Conservation (phyloP, 768 basidiomycete genomes). For the Lactarius tabidus region DNA sequence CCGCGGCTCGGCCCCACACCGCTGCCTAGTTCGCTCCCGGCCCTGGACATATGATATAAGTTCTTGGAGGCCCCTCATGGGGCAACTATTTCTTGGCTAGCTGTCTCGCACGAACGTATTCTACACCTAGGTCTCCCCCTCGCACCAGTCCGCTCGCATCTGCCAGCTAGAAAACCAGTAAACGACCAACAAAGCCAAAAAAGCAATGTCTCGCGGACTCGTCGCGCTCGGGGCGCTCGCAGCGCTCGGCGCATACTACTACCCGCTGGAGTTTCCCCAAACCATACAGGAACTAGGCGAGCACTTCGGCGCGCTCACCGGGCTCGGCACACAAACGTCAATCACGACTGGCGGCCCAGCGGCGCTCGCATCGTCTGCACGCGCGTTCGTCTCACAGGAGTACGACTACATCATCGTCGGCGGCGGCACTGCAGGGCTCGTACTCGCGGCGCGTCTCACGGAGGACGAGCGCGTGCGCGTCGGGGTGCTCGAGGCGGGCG, state of each 20-base stretch:
- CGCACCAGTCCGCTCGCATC: too few species aligned
- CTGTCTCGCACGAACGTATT: not conserved
- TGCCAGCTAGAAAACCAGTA: not conserved
- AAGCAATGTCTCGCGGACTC: constrained; percentile 7
- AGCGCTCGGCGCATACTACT: constrained; percentile 14
- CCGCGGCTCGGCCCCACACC: constrained; percentile 1
- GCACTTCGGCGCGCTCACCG: not conserved
- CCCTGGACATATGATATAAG: not conserved
- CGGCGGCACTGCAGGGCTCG: constrained; percentile 31
- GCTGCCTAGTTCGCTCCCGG: constrained; percentile 13
- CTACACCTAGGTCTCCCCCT: not conserved
- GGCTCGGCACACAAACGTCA: not conserved
- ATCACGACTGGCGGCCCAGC: not conserved
- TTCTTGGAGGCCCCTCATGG: not conserved
- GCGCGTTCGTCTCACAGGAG: constrained; percentile 15
- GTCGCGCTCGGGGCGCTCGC: constrained; percentile 1
- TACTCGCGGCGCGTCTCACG: constrained; percentile 31
- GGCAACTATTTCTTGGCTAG: not conserved
- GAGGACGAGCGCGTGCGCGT: constrained; percentile 26
- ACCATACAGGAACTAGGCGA: not conserved
- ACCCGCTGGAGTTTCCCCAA: not conserved
- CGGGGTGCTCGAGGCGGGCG: constrained; percentile 33
- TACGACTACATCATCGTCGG: constrained; percentile 23
- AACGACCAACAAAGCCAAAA: not conserved
- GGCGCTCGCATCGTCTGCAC: constrained; percentile 15